phyloP scores from a whole-genome alignment of 164 flowering plant species.

The Vitis cinerea region DNA sequence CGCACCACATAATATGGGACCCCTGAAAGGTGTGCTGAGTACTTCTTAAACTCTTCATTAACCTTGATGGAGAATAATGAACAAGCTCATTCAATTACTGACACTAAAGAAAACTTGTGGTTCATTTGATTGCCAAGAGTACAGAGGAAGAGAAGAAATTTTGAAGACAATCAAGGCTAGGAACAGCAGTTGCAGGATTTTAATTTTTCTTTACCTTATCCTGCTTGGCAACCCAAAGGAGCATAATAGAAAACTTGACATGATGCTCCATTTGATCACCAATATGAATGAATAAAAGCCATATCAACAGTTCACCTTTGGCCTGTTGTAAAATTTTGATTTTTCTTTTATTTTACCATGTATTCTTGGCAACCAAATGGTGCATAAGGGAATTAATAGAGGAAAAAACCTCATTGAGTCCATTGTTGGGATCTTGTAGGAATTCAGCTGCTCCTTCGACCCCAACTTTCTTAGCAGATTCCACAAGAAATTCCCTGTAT shows the following conservation, averaged over 20 bases:
- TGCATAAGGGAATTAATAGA: not conserved
- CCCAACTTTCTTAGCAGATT: conserved; percentile 73
- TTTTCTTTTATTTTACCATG: not conserved
- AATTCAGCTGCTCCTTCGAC: conserved; percentile 82
- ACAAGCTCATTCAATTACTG: conserved; percentile 10
- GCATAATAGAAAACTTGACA: not conserved
- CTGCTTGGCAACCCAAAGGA: not conserved
- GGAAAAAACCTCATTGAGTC: conserved; percentile 58
- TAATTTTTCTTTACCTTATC: not conserved
- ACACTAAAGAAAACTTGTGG: not conserved
- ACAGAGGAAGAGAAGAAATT: not conserved
- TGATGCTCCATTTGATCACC: not conserved
- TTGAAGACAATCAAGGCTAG: no score
- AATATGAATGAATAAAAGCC: not conserved
- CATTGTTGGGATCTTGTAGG: conserved; percentile 69
- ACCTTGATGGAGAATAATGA: conserved; percentile 42
- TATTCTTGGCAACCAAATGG: not conserved
- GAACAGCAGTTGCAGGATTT: no score
- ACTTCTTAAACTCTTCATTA: conserved; percentile 57
- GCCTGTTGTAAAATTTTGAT: not conserved
- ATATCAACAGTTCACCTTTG: not conserved
- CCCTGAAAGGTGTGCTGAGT: conserved; percentile 56
- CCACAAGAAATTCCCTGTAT: conserved; percentile 76
- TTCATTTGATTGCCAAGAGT: no score
- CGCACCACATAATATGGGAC: conserved; percentile 83